phyloP scores from a whole-genome alignment of 2,329 filamentous ascomycete species.

The Cladophialophora immunda region DNA sequence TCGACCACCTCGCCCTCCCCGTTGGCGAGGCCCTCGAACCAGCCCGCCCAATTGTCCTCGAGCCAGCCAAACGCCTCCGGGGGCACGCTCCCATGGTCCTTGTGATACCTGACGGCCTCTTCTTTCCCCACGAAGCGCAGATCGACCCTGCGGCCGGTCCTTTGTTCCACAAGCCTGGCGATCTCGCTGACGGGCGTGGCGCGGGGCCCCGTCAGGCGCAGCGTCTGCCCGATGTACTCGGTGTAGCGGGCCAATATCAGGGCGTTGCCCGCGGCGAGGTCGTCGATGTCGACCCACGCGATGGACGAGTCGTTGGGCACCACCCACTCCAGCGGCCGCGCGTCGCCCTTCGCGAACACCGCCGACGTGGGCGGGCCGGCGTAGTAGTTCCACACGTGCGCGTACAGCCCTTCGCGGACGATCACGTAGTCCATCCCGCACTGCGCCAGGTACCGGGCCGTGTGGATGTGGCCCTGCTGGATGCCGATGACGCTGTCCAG shows the following conservation, averaged over 20 bases:
- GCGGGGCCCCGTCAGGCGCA: constrained; percentile 7
- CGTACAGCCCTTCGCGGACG: constrained; percentile 14
- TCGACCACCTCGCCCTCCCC: constrained; percentile 16
- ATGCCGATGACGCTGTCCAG: constrained; percentile 18
- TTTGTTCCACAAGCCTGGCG: constrained; percentile 3
- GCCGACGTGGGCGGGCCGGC: not conserved
- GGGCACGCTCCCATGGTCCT: constrained; percentile 7
- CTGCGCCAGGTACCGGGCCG: constrained; percentile 1
- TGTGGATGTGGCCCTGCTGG: constrained; percentile 17
- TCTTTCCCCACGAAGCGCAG: constrained; percentile 4
- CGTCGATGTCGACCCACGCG: constrained; percentile 16
- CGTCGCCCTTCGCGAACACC: constrained; percentile 10
- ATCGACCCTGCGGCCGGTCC: not conserved
- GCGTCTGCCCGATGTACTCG: constrained; percentile 3
- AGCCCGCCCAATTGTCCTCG: constrained; percentile 16
- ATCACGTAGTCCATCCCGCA: constrained; percentile 12
- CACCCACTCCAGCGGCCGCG: constrained; percentile 1
- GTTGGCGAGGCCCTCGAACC: constrained; percentile 1
- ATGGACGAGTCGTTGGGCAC: constrained; percentile 12
- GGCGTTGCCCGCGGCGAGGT: constrained; percentile 17
- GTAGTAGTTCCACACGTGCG: constrained; percentile 7
- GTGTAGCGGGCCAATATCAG: constrained; percentile 2
- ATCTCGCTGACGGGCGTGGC: constrained; percentile 15
- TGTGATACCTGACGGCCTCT: constrained; percentile 10
- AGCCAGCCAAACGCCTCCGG: constrained; percentile 10